Evolutionary conservation across 495 filamentous ascomycete genomes (phyloP), one percentile per base, ranked within the genome.

Genomic region (Hapsidospora chrysogenum): DNA sequence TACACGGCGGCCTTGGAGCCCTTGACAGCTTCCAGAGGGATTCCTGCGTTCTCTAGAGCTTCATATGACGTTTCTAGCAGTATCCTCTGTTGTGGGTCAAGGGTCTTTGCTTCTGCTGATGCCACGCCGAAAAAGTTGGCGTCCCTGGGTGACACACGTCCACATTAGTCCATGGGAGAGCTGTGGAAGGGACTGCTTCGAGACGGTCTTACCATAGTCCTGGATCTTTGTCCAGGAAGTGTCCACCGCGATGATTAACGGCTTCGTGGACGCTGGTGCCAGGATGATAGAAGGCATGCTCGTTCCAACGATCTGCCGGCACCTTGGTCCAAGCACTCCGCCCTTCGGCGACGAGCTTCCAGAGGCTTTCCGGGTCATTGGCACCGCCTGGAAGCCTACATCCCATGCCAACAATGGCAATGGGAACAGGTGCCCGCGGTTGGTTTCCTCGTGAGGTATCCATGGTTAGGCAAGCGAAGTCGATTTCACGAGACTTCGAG

Each of bases 81-180:
- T 4, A 65, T 45, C 0, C 71, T 41, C 34, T 75, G 70, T 16
- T 72, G 64, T 0, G 74, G 74, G 37, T 78, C 72, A 42, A 74
- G 60, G 0, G 46, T 44, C 41, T 60, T 60, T 4, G 58, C 61
- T 41, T 76, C 72, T 11, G 44, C 39, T 19, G 53, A 54, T 6
- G 54, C 59, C 20, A 74, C 61, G 5, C 55, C 51, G 41, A 66
- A 72, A 41, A 76, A 71, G 9, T 49, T 48, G 2, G 66, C 62
- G 38, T 72, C 64, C 21, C 68, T 70, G 17, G 71, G 70, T 37
- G 81, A 72, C 4, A 77, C 75, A 44, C n/a, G n/a, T n/a, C n/a
- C n/a, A n/a, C 16, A 21, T 17, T 8, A 29, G 13, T 0, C 16
- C n/a, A n/a, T n/a, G n/a, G n/a, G n/a, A n/a, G n/a, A n/a, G n/a